These are phyloP conservation scores for Melampsora abietis-canadensis DNA, from an alignment of 1,284 basidiomycete genomes.

Conservation along the genomic window DNA sequence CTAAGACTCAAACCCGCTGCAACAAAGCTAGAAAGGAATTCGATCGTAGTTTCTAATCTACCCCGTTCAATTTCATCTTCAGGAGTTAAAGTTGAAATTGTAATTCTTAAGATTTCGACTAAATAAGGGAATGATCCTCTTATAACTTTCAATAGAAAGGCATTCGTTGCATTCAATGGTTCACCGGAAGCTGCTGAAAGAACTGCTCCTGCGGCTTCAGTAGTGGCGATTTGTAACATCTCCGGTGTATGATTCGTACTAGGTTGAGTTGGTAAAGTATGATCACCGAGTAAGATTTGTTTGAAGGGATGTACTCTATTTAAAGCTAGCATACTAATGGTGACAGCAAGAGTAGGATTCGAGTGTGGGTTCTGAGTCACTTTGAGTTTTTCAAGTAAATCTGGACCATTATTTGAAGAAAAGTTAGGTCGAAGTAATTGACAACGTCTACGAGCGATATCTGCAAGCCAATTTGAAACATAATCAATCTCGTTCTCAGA, in stretches of 20 bases:
- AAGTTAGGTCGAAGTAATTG: conserved; percentile 3
- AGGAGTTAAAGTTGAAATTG: not conserved
- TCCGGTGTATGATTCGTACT: conserved; percentile 5
- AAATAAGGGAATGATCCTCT: conserved; percentile 25
- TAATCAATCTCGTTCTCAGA: conserved; percentile 6
- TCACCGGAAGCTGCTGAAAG: conserved; percentile 11
- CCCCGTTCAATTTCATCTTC: not conserved
- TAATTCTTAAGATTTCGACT: conserved; percentile 2
- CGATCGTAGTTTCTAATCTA: conserved; percentile 9
- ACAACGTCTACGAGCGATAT: conserved; percentile 22
- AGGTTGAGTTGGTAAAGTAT: conserved; percentile 7
- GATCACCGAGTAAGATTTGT: not conserved
- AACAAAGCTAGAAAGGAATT: conserved; percentile 26
- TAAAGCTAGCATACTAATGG: conserved; percentile 29
- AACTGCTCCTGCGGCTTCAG: conserved; percentile 14
- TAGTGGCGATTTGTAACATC: conserved; percentile 23
- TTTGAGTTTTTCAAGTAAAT: not conserved
- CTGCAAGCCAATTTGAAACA: conserved; percentile 34
- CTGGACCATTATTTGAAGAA: not conserved
- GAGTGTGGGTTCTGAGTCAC: conserved; percentile 15
- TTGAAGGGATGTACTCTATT: conserved; percentile 12
- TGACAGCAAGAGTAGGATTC: conserved; percentile 17
- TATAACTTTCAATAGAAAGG: conserved; percentile 24
- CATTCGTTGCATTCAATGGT: not conserved
- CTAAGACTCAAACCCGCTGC: conserved; percentile 23